Evolutionary conservation across 345 rosid species (phyloP), one percentile per base, ranked within the genome.

Genomic region (Punica granatum): DNA sequence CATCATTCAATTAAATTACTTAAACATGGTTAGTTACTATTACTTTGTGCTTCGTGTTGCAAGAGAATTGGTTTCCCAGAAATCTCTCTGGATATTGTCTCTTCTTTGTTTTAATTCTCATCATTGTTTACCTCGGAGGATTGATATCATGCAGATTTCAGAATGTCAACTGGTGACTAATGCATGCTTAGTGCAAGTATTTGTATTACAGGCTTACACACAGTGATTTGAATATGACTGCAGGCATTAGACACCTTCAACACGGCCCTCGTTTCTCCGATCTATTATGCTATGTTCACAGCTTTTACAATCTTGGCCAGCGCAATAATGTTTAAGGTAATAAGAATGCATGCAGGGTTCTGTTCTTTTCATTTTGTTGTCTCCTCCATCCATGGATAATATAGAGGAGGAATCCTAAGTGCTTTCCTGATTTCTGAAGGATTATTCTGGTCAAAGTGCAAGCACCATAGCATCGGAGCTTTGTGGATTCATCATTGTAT

Each of bases 251-350:
- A 88, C 72, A 88, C 84, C 33, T 88, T 88, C 84, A 86, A 88
- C 78, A 84, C 94, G 11, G 77, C 94, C 21, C 60, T 86, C 56
- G 94, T 88, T 77, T 88, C 94, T 76, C 91, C 95, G 4, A 86
- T 88, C 31, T 88, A 88, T 70, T 88, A 81, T 64, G 95, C 95
- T 48, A 60, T 81, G 86, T 88, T 86, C 75, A 88, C 95, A 26
- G 79, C 95, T 41, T 84, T 88, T 69, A 88, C 95, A 28, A 88
- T 88, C 60, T 70, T 86, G 14, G 95, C 95, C 28, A 88, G 95
- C 76, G 89, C 89, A 65, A 86, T 86, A 78, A 88, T 88, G 91
- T 88, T 88, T 59, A 88, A 86, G 95, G 95, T 88, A 88, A 69
- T 28, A 18, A 15, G 8, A 35, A 34, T 63, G 56, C 44, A 36